phyloP scores from a whole-genome alignment of 352 stramenopile species.

The Globisporangium paroecandrum region DNA sequence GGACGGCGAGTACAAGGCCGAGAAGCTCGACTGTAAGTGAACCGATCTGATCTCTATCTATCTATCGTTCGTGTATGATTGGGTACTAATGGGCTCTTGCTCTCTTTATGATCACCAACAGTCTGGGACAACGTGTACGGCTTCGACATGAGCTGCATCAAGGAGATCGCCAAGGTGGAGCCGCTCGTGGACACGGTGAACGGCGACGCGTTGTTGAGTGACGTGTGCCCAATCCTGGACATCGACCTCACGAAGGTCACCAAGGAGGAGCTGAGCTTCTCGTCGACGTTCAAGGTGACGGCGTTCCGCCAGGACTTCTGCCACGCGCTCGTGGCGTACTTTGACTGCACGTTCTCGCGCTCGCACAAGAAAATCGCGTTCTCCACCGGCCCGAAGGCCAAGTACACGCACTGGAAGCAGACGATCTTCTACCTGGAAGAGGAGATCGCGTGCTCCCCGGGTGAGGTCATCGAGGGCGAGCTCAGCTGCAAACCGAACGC shows the following conservation, averaged over 20 bases:
- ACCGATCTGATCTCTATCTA: background rate
- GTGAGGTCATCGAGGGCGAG: conserved; percentile 89
- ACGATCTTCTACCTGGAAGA: conserved; percentile 95
- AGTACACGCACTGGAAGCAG: conserved; percentile 99
- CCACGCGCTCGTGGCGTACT: conserved; percentile 96
- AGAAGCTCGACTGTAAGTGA: conserved; percentile 89
- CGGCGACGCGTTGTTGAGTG: conserved; percentile 87
- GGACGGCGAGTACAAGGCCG: conserved; percentile 93
- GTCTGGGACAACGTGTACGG: conserved; percentile 99
- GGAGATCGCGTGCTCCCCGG: conserved; percentile 77
- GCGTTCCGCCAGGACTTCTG: conserved; percentile 93
- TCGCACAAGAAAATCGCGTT: conserved; percentile 96
- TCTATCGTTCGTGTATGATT: conserved; percentile 3
- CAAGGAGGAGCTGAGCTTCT: conserved; percentile 94
- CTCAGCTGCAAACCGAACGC: conserved; percentile 88
- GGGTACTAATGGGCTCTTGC: conserved; percentile 7
- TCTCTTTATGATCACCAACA: conserved; percentile 6
- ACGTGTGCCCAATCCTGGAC: conserved; percentile 91
- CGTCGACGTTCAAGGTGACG: conserved; percentile 88
- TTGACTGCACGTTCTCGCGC: conserved; percentile 97
- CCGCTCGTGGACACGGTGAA: conserved; percentile 97
- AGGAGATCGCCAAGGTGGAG: conserved; percentile 95
- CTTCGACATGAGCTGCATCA: conserved; percentile 99
- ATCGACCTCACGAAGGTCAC: conserved; percentile 91
- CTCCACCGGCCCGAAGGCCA: conserved; percentile 90